These are phyloP conservation scores for Berkeleyomyces basicola DNA, from an alignment of 2,329 filamentous ascomycete species.

Conservation along the genomic window DNA sequence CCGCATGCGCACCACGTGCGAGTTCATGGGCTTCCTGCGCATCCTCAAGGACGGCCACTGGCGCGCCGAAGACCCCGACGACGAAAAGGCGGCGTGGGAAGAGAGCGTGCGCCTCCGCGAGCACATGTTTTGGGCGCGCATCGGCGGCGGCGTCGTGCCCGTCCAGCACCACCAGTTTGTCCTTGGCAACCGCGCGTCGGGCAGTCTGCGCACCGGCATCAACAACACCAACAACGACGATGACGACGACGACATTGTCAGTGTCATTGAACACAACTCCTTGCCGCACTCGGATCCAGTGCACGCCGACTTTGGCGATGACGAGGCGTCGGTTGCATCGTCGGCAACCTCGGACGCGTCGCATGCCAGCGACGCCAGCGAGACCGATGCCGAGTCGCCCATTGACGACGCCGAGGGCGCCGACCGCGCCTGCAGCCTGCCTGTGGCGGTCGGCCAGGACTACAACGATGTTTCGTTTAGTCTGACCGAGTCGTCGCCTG, in stretches of 20 bases:
- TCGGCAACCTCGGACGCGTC: constrained; percentile 4
- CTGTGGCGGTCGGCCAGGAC: constrained; percentile 6
- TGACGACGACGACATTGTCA: not conserved
- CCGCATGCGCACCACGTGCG: constrained; percentile 73
- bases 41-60: constrained; percentile 89
- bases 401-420: not conserved
- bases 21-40: constrained; percentile 79
- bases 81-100: constrained; percentile 83
- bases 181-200: constrained; percentile 13
- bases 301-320: not conserved
- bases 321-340: not conserved
- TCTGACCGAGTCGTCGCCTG: constrained; percentile 4
- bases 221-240: not conserved
- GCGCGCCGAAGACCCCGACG: constrained; percentile 65
- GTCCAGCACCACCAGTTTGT: constrained; percentile 19
- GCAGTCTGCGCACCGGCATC: constrained; percentile 22
- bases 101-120: constrained; percentile 80
- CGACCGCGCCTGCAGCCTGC: not conserved
- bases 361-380: constrained; percentile 4
- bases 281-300: not conserved
- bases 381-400: constrained; percentile 8
- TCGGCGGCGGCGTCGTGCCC: constrained; percentile 82
- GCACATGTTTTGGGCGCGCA: constrained; percentile 91
- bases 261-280: not conserved
- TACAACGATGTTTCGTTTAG: constrained; percentile 11